Conservation (phyloP, 2,329 filamentous ascomycete genomes). For the Rutstroemia sp. region DNA sequence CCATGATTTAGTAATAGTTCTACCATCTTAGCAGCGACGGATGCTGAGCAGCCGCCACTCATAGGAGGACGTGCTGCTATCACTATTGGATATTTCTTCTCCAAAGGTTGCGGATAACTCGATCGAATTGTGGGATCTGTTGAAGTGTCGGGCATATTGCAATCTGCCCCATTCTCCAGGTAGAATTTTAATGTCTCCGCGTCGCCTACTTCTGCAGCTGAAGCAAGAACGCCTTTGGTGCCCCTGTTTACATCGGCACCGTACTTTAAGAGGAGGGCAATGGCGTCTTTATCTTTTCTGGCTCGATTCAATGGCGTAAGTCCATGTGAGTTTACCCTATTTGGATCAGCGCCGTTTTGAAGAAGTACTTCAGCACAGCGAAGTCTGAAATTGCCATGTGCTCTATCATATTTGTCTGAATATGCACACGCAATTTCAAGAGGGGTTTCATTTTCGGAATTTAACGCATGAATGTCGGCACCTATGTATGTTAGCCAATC, state of each 20-base stretch:
- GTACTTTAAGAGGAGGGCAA: slow-evolving; percentile 25
- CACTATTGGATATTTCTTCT: not conserved
- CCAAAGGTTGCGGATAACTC: not conserved
- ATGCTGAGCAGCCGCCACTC: not conserved
- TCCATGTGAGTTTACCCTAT: not conserved
- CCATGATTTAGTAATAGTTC: not conserved
- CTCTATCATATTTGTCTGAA: not conserved
- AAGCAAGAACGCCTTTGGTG: not conserved
- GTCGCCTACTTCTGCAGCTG: not conserved
- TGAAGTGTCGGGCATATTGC: not conserved
- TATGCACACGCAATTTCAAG: slow-evolving; percentile 10
- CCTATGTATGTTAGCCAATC: not conserved
- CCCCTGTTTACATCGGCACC: slow-evolving; percentile 28
- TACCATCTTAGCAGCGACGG: not conserved
- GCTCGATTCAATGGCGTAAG: not conserved
- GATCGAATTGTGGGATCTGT: not conserved
- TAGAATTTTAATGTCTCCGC: not conserved
- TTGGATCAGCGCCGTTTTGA: slow-evolving; percentile 8
- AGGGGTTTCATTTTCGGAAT: slow-evolving; percentile 9
- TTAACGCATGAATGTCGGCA: slow-evolving; percentile 21
- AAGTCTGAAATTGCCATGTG: not conserved
- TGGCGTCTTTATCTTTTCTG: slow-evolving; percentile 6
- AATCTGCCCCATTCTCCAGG: not conserved
- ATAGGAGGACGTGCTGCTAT: not conserved
- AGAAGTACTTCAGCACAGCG: slow-evolving; percentile 4